These are phyloP conservation scores for Aspergillus flavus DNA, from an alignment of 2,329 filamentous ascomycete species.

Conservation along the genomic window DNA sequence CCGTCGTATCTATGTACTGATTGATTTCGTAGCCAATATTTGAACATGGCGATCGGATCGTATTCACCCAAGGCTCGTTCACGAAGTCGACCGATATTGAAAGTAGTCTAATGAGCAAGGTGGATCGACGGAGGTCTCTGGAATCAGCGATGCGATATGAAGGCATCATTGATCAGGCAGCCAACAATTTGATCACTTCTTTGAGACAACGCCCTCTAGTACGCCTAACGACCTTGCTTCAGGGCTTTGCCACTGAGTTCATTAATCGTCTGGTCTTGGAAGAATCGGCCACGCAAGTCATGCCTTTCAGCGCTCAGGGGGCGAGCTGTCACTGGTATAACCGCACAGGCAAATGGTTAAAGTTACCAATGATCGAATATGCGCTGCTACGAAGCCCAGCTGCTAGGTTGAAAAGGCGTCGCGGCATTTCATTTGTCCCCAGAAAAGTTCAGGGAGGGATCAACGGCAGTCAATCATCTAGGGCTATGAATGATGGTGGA, in stretches of 20 bases:
- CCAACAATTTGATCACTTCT: constrained; percentile 10
- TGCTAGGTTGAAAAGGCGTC: constrained; percentile 7
- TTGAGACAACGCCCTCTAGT: constrained; percentile 10
- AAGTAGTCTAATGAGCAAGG: not conserved
- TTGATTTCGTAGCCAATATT: not conserved
- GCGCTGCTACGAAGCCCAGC: constrained; percentile 9
- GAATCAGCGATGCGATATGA: constrained; percentile 9
- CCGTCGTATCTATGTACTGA: not conserved
- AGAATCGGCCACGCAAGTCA: not conserved
- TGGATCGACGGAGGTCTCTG: not conserved
- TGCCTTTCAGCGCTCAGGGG: not conserved
- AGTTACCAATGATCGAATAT: constrained; percentile 5
- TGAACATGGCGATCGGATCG: not conserved
- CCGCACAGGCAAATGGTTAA: not conserved
- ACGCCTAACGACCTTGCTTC: constrained; percentile 9
- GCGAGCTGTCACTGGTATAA: not conserved
- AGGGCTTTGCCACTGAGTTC: constrained; percentile 13
- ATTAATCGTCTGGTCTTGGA: not conserved
- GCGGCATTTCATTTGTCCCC: not conserved
- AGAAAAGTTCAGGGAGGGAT: not conserved
- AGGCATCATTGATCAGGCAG: constrained; percentile 10
- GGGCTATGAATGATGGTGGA: not conserved
- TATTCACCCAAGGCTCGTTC: not conserved
- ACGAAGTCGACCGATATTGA: not conserved
- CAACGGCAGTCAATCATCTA: not conserved